Evolutionary conservation across 495 filamentous ascomycete species (phyloP), one percentile per base, ranked within the genome.

Genomic region (Neurospora sp.): DNA sequence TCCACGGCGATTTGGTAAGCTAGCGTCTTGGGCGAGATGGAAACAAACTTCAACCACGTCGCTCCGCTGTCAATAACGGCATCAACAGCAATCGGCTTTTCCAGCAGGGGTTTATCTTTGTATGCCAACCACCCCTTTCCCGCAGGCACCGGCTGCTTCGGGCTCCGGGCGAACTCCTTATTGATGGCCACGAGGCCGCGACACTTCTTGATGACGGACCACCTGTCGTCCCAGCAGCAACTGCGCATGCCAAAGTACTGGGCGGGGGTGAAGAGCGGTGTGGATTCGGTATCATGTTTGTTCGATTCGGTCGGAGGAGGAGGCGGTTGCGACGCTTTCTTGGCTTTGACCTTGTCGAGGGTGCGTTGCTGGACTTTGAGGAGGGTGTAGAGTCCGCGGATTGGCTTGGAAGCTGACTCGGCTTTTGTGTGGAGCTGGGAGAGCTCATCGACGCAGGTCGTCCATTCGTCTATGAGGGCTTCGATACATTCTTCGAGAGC

Each of bases 31-130:
- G 76, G 72, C 1, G 78, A 72, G 40, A 79, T 79, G 44, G 77
- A 76, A 7, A 81, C 42, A 46, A 82, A 79, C 74, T 81, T 82
- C 37, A 82, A 69, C 80, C 80, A 82, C 4, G 78, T 80, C 2
- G 75, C 76, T 14, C 80, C 80, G 73, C 73, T 77, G 27, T 82
- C 77, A 3, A 82, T 78, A 2, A 81, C 79, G 6, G 78, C 80
- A 54, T 81, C 79, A 1, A 81, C 71, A 3, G 66, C 44, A 1
- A 82, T 75, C 12, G 75, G 71, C 62, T 72, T 72, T 39, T 81
- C 79, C 39, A 75, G 80, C n/a, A 79, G 75, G 0, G 74, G 77
- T 39, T 77, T 70, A 41, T 80, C 75, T 69, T 78, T 79, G 71
- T 74, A 77, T 0, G 74, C 70, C 72, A 79, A 37, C 80, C 79